A percentile compares a stretch with the other conserved stretches of the same genome.
These are phyloP conservation scores for Sophora flavescens DNA, from an alignment of 306 rosid genomes.

Conservation along the genomic window DNA sequence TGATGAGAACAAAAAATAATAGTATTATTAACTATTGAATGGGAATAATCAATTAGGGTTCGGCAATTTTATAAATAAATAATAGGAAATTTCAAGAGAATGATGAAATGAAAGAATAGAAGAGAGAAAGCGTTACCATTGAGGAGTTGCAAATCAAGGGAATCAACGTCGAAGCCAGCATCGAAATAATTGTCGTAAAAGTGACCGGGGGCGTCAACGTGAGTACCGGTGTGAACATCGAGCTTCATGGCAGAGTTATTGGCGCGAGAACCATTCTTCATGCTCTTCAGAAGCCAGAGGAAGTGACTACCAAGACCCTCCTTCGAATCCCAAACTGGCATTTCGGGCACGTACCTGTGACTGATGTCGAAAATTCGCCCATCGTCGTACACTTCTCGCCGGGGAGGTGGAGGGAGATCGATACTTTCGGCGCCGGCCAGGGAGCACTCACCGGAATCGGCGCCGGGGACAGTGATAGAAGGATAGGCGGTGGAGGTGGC, in stretches of 20 bases:
- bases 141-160: conserved; percentile 76
- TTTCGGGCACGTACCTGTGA: conserved; percentile 58
- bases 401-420: conserved; percentile 70
- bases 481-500: conserved; percentile 58
- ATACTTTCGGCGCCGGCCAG: conserved; percentile 23
- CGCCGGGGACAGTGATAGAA: conserved; percentile 53
- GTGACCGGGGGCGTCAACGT: conserved; percentile 87
- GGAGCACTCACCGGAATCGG: conserved; percentile 44
- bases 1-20: too few relatives aligned
- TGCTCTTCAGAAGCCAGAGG: conserved; percentile 71
- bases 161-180: conserved; percentile 84
- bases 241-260: conserved; percentile 70
- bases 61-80: not conserved
- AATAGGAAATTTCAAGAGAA: not conserved
- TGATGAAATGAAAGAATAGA: not conserved
- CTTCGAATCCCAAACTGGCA: conserved; percentile 68
- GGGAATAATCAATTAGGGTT: not conserved
- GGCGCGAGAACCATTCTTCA: conserved; percentile 84
- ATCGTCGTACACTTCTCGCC: conserved; percentile 79
- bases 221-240: conserved; percentile 84
- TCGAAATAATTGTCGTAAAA: conserved; percentile 80
- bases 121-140: conserved; percentile 56
- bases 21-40: not conserved
- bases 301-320: conserved; percentile 74
- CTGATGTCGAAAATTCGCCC: conserved; percentile 76